Evolutionary conservation across 2,329 filamentous ascomycete genomes (phyloP).

Genomic region (Diplodia corticola): DNA sequence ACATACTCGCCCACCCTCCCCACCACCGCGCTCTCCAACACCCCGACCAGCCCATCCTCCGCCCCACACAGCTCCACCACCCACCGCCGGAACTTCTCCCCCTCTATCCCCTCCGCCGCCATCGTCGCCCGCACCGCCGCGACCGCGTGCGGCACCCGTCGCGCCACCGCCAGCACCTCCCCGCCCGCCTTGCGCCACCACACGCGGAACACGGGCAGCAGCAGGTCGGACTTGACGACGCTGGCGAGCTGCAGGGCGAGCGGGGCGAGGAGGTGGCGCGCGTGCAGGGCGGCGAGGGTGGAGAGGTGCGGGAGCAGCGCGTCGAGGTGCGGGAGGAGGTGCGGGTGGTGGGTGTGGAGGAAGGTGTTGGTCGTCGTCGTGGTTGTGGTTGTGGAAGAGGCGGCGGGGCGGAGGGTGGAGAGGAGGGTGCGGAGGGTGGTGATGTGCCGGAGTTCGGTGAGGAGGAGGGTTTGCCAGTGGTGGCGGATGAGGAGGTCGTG

Average conservation of each 20-base stretch:
- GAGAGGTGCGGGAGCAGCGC: conserved; percentile 27
- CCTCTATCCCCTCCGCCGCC: conserved; percentile 28
- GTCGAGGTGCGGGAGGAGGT: conserved; percentile 31
- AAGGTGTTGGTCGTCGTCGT: neutral
- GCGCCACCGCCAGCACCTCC: conserved; percentile 26
- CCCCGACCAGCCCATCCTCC: neutral
- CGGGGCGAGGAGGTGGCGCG: neutral
- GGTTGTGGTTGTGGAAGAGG: too few species aligned
- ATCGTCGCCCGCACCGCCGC: conserved; percentile 30
- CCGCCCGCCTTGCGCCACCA: conserved; percentile 30
- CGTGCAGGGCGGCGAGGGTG: conserved; percentile 28
- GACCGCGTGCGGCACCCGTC: conserved; percentile 28
- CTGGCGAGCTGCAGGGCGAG: neutral
- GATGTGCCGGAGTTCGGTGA: neutral
- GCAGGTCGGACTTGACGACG: conserved; percentile 25
- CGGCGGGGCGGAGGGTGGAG: neutral
- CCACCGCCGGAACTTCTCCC: conserved; percentile 32
- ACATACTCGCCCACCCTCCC: neutral
- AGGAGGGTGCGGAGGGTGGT: neutral
- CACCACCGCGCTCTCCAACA: neutral
- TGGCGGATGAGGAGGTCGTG: neutral
- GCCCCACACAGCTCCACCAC: conserved; percentile 22
- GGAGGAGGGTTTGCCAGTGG: neutral
- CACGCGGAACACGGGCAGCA: conserved; percentile 28
- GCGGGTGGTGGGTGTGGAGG: conserved; percentile 27